Base-by-base conservation (phyloP, 257 asterid species). In the Solanum virginianum region DNA sequence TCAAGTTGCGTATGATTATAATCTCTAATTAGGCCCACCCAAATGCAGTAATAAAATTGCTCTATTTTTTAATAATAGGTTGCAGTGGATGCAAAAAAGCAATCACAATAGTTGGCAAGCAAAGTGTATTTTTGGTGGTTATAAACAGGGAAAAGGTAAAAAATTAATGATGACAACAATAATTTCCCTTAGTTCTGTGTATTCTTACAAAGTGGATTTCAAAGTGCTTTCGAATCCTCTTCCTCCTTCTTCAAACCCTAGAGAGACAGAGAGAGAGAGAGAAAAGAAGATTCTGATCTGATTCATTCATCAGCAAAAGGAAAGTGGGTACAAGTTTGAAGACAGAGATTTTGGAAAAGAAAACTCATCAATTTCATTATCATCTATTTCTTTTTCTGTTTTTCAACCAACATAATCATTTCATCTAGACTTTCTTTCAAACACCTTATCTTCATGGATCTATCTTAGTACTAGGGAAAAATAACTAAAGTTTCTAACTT, bases 331-430 rank as follows among this genome's bases (percentile, higher is more conserved):
- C 85, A 71, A 59, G 14, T 59, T 45, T 80, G 85, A 87, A 84
- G 66, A 81, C 82, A 51, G 16, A 77, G 45, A 80, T 85, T 45
- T 45, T 26, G 83, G 87, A 69, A 85, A 88, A 90, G 84, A 84
- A 80, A 71, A 83, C 17, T 83, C 83, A 87, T 88, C 89, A 26
- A 89, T 83, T 87, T 87, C 92, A 84, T 91, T 93, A 70, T 84
- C 57, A 16, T 81, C n/a, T 2, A 18, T 83, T 7, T 24, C 49
- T 47, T 10, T 66, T 66, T 43, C 85, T 85, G 47, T 86, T 87
- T 88, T 89, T 88, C 88, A 88, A 86, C 86, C 29, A 69, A 75
- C 90, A 85, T 36, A 88, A 92, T 92, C 94, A 90, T 92, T 90
- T 69, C 90, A 80, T 60, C 80, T 80, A 83, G 85, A 20, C 80